Evolutionary conservation across 2,329 filamentous ascomycete genomes (phyloP).

Genomic region (Claviceps pazoutovae): DNA sequence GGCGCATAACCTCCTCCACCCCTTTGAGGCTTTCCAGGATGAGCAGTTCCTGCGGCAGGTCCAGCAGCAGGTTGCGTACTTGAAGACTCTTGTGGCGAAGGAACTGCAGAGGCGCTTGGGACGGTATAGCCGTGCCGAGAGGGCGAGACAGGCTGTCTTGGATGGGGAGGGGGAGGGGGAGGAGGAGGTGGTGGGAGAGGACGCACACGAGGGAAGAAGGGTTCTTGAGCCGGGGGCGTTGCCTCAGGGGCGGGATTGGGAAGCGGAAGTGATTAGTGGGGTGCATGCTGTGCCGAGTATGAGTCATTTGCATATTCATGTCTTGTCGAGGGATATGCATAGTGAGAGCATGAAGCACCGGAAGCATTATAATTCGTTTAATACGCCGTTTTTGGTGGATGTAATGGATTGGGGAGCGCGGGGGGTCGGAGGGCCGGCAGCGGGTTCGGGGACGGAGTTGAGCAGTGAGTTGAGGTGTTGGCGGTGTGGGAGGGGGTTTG

Average conservation of each 20-base stretch:
- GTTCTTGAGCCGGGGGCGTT: constrained; percentile 9
- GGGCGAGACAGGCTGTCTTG: constrained; percentile 51
- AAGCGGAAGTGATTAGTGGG: constrained; percentile 57
- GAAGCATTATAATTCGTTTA: constrained; percentile 90
- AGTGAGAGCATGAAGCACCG: constrained; percentile 59
- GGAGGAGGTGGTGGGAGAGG: background rate
- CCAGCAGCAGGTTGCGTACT: constrained; percentile 42
- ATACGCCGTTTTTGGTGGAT: constrained; percentile 67
- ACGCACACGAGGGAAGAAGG: background rate
- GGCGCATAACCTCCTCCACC: constrained; percentile 48
- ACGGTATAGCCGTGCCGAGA: constrained; percentile 46
- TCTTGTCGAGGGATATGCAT: constrained; percentile 67
- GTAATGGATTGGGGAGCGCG: constrained; percentile 62
- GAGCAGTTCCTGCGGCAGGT: constrained; percentile 52
- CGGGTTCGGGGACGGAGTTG: constrained; percentile 38
- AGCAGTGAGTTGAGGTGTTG: constrained; percentile 59
- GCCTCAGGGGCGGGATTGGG: constrained; percentile 49
- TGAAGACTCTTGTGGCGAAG: constrained; percentile 52
- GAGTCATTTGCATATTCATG: constrained; percentile 82
- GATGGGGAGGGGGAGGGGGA: constrained; percentile 32
- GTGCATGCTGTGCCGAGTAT: constrained; percentile 84
- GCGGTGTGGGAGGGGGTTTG: constrained; percentile 65
- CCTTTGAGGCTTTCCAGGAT: constrained; percentile 65
- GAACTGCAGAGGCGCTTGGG: constrained; percentile 63
- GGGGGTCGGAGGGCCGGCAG: constrained; percentile 46